A percentile compares a stretch with the other conserved stretches of the same genome.
These are phyloP conservation scores for Sporisorium reilianum DNA, from an alignment of 1,284 basidiomycete species.

Conservation along the genomic window DNA sequence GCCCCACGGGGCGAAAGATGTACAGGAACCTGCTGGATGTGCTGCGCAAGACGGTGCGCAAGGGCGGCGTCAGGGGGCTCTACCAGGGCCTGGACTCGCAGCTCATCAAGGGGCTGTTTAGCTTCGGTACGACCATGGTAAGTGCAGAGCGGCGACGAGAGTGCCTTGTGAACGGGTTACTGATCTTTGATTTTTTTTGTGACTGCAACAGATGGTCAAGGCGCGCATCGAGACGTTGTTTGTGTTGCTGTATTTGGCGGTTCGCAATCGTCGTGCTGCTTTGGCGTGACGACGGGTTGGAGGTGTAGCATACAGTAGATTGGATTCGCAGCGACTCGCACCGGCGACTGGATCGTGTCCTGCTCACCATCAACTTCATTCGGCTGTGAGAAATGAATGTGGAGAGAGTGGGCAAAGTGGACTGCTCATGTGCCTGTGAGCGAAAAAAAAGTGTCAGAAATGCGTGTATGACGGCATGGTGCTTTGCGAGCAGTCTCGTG, in stretches of 20 bases:
- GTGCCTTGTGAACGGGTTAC: background rate
- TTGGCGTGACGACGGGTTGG: conserved; percentile 4
- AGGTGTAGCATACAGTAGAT: background rate
- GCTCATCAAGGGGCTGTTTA: conserved; percentile 59
- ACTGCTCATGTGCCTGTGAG: background rate
- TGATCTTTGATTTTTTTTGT: background rate
- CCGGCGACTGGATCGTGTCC: background rate
- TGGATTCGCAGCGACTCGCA: background rate
- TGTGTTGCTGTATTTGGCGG: conserved; percentile 43
- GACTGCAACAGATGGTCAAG: conserved; percentile 51
- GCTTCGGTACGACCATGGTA: conserved; percentile 62
- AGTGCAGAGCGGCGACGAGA: conserved; percentile 21
- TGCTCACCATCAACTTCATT: too few species aligned
- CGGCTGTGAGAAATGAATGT: too few species aligned
- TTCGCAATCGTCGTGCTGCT: conserved; percentile 19
- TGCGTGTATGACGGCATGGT: conserved; percentile 11
- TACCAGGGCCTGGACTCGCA: conserved; percentile 63
- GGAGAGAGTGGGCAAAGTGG: background rate
- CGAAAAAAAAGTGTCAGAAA: background rate
- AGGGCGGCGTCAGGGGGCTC: conserved; percentile 52
- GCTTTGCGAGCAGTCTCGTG: too few species aligned
- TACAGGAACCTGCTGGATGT: conserved; percentile 60
- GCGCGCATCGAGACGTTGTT: conserved; percentile 58
- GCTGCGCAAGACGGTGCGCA: conserved; percentile 52
- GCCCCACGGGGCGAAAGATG: conserved; percentile 64